Evolutionary conservation across 805 yeast species (phyloP), one percentile per base, ranked within the genome.

Genomic region (Yarrowia sp.): DNA sequence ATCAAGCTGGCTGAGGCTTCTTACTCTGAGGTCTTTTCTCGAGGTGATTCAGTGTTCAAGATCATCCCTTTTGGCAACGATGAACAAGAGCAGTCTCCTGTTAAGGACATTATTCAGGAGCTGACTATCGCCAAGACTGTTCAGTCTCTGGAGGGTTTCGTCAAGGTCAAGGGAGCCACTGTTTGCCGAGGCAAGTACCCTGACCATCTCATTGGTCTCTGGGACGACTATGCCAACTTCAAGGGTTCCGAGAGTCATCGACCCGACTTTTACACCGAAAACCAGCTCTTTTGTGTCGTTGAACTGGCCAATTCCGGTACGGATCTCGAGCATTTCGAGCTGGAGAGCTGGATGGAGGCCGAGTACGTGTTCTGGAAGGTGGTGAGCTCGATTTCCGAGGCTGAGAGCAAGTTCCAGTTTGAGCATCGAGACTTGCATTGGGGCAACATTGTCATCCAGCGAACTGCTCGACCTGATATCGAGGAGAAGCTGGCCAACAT

Each of bases 351-450:
- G 76, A 66, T 64, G 11, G 80, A 76, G 57, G 78, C 79, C 11
- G 72, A 77, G 71, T 65, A 67, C 9, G 79, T 88, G 1, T 86
- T 88, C 69, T 82, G 86, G 84, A 80, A 79, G 67, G 75, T 85
- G 31, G 84, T 79, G 1, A 73, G 76, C n/a, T 73, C 79, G 4
- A 73, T 88, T 31, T 80, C 82, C 31, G 74, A 74, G 9, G 87
- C 84, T 1, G 92, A 88, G 72, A 73, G 76, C 14, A 71, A 75
- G 41, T 76, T 77, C 66, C 78, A 81, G 67, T 87, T 87, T 74
- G 92, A 88, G 74, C 93, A 88, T 70, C 78, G 93, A 53, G 90
- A 88, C 72, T 74, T 88, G 66, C 88, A 86, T 67, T 80, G 88
- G 81, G 86, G 87, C 11, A 88, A 88, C 70, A 77, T 88, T 63